Evolutionary conservation across 164 flowering plant species (phyloP).

Genomic region (Aristolochia fimbriata): DNA sequence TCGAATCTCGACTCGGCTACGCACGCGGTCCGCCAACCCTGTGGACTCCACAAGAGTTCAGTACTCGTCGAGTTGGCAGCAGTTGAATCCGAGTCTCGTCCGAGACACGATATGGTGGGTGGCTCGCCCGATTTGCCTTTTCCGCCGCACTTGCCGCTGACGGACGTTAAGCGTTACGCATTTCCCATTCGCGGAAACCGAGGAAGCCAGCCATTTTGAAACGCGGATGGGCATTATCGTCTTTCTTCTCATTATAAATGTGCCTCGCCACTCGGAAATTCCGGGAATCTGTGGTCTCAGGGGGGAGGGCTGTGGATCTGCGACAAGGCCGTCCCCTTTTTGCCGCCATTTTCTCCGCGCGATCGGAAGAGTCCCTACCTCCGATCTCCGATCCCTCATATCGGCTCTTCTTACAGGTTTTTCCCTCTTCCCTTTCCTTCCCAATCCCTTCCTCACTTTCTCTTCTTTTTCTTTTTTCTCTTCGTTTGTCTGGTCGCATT

Average conservation of each 20-base stretch:
- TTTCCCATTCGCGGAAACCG: too few relatives aligned
- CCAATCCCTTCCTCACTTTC: background rate
- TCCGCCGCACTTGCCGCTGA: background rate
- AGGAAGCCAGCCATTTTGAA: background rate
- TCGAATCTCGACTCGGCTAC: too few relatives aligned
- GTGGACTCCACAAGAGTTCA: too few relatives aligned
- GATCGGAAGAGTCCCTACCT: background rate
- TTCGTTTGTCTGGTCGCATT: background rate
- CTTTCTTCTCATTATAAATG: background rate
- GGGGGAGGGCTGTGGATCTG: constrained; percentile 1
- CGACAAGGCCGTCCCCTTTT: background rate
- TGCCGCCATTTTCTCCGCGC: background rate
- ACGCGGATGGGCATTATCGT: background rate
- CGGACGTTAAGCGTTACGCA: background rate
- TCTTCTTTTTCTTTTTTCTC: background rate
- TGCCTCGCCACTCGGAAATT: background rate
- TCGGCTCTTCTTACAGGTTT: background rate
- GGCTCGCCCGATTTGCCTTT: background rate
- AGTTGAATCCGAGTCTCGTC: background rate
- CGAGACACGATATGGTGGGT: background rate
- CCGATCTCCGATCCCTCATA: background rate
- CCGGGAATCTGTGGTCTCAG: background rate
- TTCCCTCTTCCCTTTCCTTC: background rate
- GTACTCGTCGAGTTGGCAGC: background rate
- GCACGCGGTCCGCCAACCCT: too few relatives aligned